Conservation (phyloP, 371 early-diverging fungal species). For the Lichtheimia hyalospora region DNA sequence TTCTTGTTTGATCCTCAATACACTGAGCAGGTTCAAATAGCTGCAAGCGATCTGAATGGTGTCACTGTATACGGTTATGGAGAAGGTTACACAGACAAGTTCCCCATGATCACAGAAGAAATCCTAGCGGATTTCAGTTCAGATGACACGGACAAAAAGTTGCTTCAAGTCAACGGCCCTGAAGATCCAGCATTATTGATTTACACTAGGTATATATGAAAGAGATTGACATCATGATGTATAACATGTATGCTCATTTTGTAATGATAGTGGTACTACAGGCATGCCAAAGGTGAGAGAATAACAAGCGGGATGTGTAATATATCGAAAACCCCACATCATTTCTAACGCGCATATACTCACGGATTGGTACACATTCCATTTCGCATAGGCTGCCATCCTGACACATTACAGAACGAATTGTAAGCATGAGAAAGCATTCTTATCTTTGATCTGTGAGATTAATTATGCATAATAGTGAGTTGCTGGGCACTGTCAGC, state of each 20-base stretch:
- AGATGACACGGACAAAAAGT: conserved; percentile 22
- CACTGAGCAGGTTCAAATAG: conserved; percentile 16
- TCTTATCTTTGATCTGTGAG: no score
- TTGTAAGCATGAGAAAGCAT: not conserved
- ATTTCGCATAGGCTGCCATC: conserved; percentile 3
- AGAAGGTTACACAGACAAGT: conserved; percentile 16
- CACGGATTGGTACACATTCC: no score
- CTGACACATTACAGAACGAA: not conserved
- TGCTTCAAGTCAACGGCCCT: conserved; percentile 11
- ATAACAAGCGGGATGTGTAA: not conserved
- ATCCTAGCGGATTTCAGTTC: not conserved
- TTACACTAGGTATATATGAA: conserved; percentile 26
- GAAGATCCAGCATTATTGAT: conserved; percentile 41
- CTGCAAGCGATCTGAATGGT: not conserved
- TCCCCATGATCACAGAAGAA: conserved; percentile 2
- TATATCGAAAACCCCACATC: no score
- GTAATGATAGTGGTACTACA: conserved; percentile 15
- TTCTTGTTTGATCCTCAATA: conserved; percentile 32
- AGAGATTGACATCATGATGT: not conserved
- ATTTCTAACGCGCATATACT: no score
- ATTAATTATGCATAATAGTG: not conserved
- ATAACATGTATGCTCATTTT: not conserved
- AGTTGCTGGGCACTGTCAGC: not conserved
- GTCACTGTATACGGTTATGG: conserved; percentile 24
- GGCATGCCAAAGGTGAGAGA: conserved; percentile 24